Percentiles rank a stretch among this genome's conserved stretches.
phyloP scores from a whole-genome alignment of 768 basidiomycete genomes.

The Trametes cubensis region DNA sequence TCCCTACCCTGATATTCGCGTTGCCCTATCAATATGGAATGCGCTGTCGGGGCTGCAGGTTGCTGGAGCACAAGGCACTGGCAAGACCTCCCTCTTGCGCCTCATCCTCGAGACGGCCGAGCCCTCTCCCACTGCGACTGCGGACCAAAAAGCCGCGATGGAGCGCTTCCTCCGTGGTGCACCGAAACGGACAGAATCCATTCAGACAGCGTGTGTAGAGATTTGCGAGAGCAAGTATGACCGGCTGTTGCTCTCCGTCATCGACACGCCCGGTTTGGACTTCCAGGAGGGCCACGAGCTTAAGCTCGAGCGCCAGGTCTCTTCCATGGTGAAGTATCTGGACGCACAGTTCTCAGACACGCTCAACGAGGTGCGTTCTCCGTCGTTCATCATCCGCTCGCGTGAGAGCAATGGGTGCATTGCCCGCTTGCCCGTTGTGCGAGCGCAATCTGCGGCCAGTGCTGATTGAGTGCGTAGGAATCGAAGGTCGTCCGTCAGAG shows the following conservation, averaged over 20 bases:
- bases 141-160: constrained; percentile 68
- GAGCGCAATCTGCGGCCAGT: not conserved
- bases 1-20: too few relatives aligned
- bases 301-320: constrained; percentile 78
- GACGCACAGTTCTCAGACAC: constrained; percentile 84
- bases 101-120: constrained; percentile 85
- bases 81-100: constrained; percentile 82
- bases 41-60: constrained; percentile 48
- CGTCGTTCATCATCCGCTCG: not conserved
- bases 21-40: too few relatives aligned
- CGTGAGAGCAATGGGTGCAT: not conserved
- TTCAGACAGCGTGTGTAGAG: constrained; percentile 74
- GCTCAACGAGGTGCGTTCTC: constrained; percentile 71
- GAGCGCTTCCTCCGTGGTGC: constrained; percentile 65
- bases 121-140: constrained; percentile 74
- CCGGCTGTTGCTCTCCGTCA: constrained; percentile 74
- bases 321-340: constrained; percentile 71
- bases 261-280: constrained; percentile 86
- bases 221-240: constrained; percentile 85
- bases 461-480: constrained; percentile 51
- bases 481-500: constrained; percentile 86
- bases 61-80: constrained; percentile 77
- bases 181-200: constrained; percentile 60
- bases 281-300: constrained; percentile 74
- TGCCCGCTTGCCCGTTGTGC: constrained; percentile 1